Percentiles rank a stretch among this genome's conserved stretches.
Conservation (phyloP, 768 basidiomycete species). For the Phaffia tasmanica region DNA sequence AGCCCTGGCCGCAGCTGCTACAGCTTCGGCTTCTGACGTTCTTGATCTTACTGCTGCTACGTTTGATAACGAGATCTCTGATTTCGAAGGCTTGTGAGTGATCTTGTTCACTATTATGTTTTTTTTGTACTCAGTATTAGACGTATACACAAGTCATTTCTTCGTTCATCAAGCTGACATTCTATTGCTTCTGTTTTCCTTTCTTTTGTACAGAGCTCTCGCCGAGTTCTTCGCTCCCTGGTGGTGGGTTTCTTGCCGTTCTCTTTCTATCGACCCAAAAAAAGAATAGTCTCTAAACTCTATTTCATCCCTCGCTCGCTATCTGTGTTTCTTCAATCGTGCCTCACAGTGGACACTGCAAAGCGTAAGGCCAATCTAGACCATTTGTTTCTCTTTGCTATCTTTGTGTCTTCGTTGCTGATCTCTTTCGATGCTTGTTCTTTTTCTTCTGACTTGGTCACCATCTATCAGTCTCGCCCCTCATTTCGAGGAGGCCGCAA, state of each 20-base stretch:
- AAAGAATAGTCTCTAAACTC: too few relatives aligned
- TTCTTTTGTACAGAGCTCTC: background rate
- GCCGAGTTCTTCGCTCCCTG: conserved; percentile 17
- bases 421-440: background rate
- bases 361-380: conserved; percentile 42
- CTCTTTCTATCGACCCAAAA: too few relatives aligned
- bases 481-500: conserved; percentile 63
- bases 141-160: too few relatives aligned
- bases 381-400: background rate
- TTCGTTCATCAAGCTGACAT: too few relatives aligned
- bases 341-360: conserved; percentile 85
- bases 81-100: background rate
- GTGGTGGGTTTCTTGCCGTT: background rate
- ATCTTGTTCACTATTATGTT: too few relatives aligned
- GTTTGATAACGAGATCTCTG: conserved; percentile 4
- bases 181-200: too few relatives aligned
- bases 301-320: too few relatives aligned
- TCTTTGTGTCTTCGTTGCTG: background rate
- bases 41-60: conserved; percentile 45
- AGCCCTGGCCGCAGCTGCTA: conserved; percentile 45
- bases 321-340: background rate
- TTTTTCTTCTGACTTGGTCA: background rate
- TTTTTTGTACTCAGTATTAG: too few relatives aligned
- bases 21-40: conserved; percentile 60
- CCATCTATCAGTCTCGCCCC: conserved; percentile 58